Evolutionary conservation across 2,329 filamentous ascomycete species (phyloP), one percentile per base, ranked within the genome.

Genomic region (Aspergillus oerlinghausenensis): DNA sequence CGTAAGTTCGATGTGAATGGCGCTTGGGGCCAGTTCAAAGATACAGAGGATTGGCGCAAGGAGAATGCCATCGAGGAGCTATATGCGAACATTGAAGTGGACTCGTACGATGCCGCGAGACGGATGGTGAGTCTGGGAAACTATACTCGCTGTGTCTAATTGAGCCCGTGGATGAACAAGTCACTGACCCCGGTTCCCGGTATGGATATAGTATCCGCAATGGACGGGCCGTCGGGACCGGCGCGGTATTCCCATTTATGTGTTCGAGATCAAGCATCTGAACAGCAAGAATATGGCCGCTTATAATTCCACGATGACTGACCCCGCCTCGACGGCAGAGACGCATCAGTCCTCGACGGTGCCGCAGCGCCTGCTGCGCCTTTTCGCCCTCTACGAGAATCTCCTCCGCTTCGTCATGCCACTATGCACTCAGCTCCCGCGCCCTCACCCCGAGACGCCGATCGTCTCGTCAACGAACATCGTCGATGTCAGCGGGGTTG

Each of bases 371-470:
- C 83, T 96, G 68, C 80, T 97, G 52, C 89, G 91, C 25, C 82
- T 97, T 4, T 96, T 96, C 71, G 91, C 92, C 1, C 81, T 97
- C 17, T 97, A 97, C 78, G 93, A 97, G 77, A 94, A 94, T 75
- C 81, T 97, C 56, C 92, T 89, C 38, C 84, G 88, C 65, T 97
- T 97, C 74, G 87, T 88, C 62, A 86, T 95, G 77, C 92, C 93
- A 2, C 77, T 97, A 48, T 92, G 89, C 77, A 90, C 90, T 42
- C 83, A 89, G 66, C 82, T 96, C 60, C 84, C 90, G 66, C 84
- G 92, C 66, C 84, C 87, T 7, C 79, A 89, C 70, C 82, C 88
- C 3, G 84, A 87, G 61, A 92, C 90, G n/a, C 93, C 93, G 6
- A 91, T 97, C 65, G 93, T 92, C 42, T 87, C 94, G 66, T 92